Percentiles rank a stretch among this genome's conserved stretches.
Evolutionary conservation across 129 eudicot species (phyloP).

Genomic region (Calendula officinalis): DNA sequence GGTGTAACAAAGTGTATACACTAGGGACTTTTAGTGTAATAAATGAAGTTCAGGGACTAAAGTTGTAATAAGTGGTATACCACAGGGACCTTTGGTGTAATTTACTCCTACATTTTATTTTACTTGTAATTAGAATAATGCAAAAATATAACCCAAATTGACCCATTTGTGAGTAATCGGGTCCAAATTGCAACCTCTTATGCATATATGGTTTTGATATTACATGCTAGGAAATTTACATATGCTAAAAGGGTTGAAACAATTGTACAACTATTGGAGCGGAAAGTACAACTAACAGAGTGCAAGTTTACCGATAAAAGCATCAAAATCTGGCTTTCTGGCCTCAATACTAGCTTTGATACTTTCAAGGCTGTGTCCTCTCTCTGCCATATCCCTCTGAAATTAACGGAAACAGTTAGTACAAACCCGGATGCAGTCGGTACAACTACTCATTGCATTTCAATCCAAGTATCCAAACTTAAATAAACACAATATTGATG

Average conservation of each 20-base stretch:
- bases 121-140: no score
- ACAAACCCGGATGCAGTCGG: background rate
- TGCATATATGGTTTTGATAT: slow-evolving; percentile 4
- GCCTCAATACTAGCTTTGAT: slow-evolving; percentile 99
- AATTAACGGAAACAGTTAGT: slow-evolving; percentile 17
- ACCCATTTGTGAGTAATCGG: background rate
- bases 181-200: slow-evolving; percentile 1
- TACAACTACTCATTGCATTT: background rate
- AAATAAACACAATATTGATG: no score
- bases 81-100: no score
- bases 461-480: background rate
- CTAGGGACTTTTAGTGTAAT: no score
- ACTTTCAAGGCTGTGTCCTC: slow-evolving; percentile 99
- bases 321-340: slow-evolving; percentile 97
- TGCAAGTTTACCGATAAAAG: slow-evolving; percentile 71
- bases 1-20: no score
- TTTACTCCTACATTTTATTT: no score
- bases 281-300: no score
- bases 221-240: slow-evolving; percentile 3
- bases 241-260: background rate
- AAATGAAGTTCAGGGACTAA: no score
- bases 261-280: background rate
- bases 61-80: no score
- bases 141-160: no score
- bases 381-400: slow-evolving; percentile 99